A percentile compares a stretch with the other conserved stretches of the same genome.
Conservation (phyloP, 345 rosid species). For the Gossypium mustelinum region DNA sequence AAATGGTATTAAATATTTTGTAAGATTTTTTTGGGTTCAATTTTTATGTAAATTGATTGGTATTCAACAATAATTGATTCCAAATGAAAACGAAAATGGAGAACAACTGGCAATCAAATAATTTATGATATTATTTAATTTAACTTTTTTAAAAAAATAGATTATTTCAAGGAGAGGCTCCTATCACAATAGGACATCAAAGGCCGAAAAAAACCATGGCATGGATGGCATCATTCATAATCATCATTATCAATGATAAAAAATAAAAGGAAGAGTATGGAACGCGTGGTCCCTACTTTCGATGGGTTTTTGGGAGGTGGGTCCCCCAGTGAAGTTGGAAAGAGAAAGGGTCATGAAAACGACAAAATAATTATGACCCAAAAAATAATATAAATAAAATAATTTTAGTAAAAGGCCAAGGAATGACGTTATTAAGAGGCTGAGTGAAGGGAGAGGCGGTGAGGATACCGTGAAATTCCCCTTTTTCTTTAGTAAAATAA, state of each 20-base stretch:
- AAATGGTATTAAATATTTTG: not conserved
- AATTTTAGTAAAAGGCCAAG: not conserved
- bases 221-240: not conserved
- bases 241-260: slow-evolving; percentile 5
- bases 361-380: slow-evolving; percentile 16
- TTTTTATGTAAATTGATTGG: no score
- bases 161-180: not conserved
- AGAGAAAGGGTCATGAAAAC: not conserved
- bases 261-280: not conserved
- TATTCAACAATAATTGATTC: not conserved
- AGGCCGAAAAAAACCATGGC: not conserved
- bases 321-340: slow-evolving; percentile 9
- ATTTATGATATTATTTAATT: not conserved
- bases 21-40: not conserved
- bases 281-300: slow-evolving; percentile 12
- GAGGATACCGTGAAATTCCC: no score
- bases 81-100: not conserved
- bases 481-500: no score
- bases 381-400: not conserved
- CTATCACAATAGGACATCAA: not conserved
- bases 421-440: slow-evolving; percentile 14
- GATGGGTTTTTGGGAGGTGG: slow-evolving; percentile 16
- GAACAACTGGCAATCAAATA: not conserved
- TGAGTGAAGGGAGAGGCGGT: no score
- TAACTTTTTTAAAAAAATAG: not conserved